Conservation (phyloP, 2,329 filamentous ascomycete genomes). For the Aureobasidium mangrovei region DNA sequence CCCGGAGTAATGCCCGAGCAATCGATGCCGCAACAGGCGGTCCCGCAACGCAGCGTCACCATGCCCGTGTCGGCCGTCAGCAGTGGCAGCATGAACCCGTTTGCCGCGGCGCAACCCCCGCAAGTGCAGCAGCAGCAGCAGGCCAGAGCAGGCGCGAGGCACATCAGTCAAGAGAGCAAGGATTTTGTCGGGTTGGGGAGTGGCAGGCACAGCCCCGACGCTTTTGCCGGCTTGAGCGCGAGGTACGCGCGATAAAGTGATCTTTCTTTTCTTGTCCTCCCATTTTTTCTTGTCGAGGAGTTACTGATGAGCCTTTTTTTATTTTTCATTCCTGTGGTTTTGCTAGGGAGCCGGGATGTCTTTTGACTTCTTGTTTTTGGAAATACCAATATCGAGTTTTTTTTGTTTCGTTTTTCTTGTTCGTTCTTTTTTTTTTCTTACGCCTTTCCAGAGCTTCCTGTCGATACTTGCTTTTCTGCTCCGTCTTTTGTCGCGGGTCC, state of each 20-base stretch:
- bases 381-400: neutral
- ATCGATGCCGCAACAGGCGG: constrained; percentile 22
- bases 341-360: neutral
- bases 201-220: constrained; percentile 69
- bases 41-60: constrained; percentile 29
- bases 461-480: neutral
- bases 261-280: neutral
- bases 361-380: neutral
- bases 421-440: neutral
- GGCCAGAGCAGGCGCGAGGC: constrained; percentile 25
- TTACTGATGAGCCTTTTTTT: neutral
- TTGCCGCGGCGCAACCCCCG: neutral
- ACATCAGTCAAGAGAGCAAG: constrained; percentile 63
- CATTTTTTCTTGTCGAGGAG: neutral
- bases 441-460: neutral
- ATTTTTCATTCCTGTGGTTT: neutral
- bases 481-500: no score
- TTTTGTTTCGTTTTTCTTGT: neutral
- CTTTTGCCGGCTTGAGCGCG: constrained; percentile 67
- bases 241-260: constrained; percentile 27
- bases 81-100: constrained; percentile 25
- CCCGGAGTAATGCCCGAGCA: constrained; percentile 16
- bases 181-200: constrained; percentile 51
- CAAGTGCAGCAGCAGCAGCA: constrained; percentile 20
- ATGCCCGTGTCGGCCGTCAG: constrained; percentile 25